Conservation (phyloP, 1,139 yeast genomes). For the Arxiozyma telluris region DNA sequence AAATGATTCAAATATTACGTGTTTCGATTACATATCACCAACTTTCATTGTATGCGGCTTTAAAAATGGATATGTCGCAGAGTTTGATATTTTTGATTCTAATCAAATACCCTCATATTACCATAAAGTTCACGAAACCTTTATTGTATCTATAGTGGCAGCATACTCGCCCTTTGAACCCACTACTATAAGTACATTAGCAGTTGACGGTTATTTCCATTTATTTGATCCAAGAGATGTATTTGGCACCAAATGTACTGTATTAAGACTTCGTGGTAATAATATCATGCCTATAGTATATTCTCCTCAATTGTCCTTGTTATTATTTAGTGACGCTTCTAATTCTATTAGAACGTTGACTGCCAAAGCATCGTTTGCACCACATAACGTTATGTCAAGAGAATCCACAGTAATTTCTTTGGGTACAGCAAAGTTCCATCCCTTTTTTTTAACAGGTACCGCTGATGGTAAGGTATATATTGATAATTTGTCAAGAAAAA, state of each 20-base stretch:
- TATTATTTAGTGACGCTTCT: constrained; percentile 37
- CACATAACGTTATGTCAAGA: constrained; percentile 33
- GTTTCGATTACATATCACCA: constrained; percentile 48
- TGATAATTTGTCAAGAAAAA: constrained; percentile 36
- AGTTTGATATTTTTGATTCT: constrained; percentile 40
- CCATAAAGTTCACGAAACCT: constrained; percentile 41
- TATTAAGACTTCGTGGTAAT: constrained; percentile 33
- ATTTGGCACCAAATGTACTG: constrained; percentile 31
- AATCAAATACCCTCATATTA: constrained; percentile 40
- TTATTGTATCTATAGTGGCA: constrained; percentile 39
- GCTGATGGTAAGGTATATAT: constrained; percentile 49
- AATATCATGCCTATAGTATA: constrained; percentile 31
- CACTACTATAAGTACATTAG: constrained; percentile 38
- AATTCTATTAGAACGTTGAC: constrained; percentile 33
- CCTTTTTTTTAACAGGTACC: constrained; percentile 52
- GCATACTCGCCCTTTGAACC: constrained; percentile 36
- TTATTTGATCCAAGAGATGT: constrained; percentile 38
- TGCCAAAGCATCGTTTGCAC: constrained; percentile 33
- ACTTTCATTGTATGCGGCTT: constrained; percentile 53
- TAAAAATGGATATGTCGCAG: constrained; percentile 57
- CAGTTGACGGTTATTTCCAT: constrained; percentile 39
- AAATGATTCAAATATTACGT: constrained; percentile 34
- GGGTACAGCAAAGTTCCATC: constrained; percentile 44
- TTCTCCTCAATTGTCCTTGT: constrained; percentile 34
- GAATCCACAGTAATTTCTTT: constrained; percentile 35